phyloP scores from a whole-genome alignment of 2,329 filamentous ascomycete species.

The Botrytis paeoniae region DNA sequence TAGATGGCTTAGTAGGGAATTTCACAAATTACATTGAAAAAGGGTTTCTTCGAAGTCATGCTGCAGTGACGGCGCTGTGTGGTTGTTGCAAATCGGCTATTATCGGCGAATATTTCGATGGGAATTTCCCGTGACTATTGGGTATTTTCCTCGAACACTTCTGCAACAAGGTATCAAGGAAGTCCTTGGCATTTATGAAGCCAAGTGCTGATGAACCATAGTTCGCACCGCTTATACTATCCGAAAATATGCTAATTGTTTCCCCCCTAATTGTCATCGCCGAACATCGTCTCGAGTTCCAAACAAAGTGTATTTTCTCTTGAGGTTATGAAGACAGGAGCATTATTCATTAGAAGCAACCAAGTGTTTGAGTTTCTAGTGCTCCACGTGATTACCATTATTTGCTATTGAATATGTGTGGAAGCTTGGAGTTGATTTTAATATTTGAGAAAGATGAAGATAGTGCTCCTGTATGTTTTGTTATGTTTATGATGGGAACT shows the following conservation, averaged over 20 bases:
- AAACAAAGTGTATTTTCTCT: background rate
- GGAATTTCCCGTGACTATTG: background rate
- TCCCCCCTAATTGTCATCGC: too few species aligned
- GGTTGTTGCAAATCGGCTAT: background rate
- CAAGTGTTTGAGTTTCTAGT: background rate
- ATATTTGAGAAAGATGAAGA: too few species aligned
- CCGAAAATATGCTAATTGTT: background rate
- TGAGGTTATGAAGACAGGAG: background rate
- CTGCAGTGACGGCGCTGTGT: background rate
- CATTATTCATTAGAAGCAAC: background rate
- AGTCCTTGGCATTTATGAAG: background rate
- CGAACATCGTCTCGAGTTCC: background rate
- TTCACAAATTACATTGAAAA: background rate
- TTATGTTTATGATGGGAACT: background rate
- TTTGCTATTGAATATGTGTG: background rate
- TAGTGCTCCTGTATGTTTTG: background rate
- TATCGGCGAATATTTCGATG: background rate
- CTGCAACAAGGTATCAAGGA: background rate
- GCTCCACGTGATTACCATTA: background rate
- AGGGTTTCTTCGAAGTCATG: background rate
- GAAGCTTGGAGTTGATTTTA: background rate
- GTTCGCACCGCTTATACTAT: background rate
- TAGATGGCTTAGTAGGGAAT: background rate
- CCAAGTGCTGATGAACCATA: background rate
- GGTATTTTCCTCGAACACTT: background rate